Conservation (phyloP, 2,329 filamentous ascomycete species). For the Penicillium sp. region DNA sequence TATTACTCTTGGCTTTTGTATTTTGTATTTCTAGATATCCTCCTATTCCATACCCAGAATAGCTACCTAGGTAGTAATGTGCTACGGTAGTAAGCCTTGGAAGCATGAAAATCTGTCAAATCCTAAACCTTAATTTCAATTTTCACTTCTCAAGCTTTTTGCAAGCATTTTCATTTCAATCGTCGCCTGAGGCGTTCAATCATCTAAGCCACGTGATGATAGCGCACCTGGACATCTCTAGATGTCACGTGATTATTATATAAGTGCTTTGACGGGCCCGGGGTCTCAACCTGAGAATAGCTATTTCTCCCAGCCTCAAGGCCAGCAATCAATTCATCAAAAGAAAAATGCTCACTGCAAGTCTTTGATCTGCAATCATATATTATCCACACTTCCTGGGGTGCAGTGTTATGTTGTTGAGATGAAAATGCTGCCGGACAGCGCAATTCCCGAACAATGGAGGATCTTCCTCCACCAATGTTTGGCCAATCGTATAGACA, state of each 20-base stretch:
- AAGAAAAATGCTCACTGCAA: neutral
- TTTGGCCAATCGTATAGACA: slow-evolving; percentile 39
- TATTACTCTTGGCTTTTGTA: slow-evolving; percentile 1
- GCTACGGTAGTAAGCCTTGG: too few relatives aligned
- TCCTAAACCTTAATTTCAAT: too few relatives aligned
- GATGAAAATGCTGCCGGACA: slow-evolving; percentile 21
- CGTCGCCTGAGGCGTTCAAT: neutral
- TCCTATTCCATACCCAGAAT: too few relatives aligned
- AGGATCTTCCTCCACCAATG: slow-evolving; percentile 39
- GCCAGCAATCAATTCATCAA: neutral
- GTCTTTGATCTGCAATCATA: neutral
- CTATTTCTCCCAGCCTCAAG: neutral
- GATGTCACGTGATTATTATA: neutral
- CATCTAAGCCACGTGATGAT: neutral
- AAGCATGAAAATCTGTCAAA: neutral
- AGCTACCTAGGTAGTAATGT: too few relatives aligned
- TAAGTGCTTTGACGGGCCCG: neutral
- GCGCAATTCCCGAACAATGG: slow-evolving; percentile 36
- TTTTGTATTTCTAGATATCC: too few relatives aligned
- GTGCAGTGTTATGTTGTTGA: slow-evolving; percentile 15
- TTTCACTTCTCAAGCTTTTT: neutral
- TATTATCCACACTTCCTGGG: neutral
- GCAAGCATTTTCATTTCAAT: neutral
- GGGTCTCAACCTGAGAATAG: slow-evolving; percentile 1
- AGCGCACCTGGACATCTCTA: neutral